These are phyloP conservation scores for Cucurbita argyrosperma DNA, from an alignment of 306 rosid species.

Conservation along the genomic window DNA sequence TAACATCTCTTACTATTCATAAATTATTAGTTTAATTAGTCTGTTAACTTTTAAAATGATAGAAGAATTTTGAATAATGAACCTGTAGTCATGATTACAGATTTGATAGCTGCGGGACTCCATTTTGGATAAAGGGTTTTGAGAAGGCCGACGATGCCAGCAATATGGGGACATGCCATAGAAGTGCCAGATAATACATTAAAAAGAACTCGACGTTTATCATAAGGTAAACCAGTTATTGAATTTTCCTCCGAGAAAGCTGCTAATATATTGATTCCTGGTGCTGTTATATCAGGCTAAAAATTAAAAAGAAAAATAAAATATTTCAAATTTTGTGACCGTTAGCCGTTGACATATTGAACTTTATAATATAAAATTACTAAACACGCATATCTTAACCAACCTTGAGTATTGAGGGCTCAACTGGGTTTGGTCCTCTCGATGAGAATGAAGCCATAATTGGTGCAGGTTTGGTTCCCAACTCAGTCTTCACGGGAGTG, in stretches of 20 bases:
- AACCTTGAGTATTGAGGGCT: conserved; percentile 34
- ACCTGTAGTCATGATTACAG: conserved; percentile 62
- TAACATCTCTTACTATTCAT: not conserved
- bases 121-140: conserved; percentile 37
- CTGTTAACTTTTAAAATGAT: too few species aligned
- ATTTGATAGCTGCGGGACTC: conserved; percentile 54
- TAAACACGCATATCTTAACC: not conserved
- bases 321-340: too few species aligned
- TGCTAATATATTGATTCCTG: conserved; percentile 33
- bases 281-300: conserved; percentile 47
- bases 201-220: conserved; percentile 21
- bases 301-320: too few species aligned
- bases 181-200: conserved; percentile 29
- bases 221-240: conserved; percentile 9
- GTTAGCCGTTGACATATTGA: too few species aligned
- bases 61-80: not conserved
- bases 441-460: conserved; percentile 45
- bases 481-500: conserved; percentile 15
- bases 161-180: conserved; percentile 52
- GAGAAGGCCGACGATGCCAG: conserved; percentile 39
- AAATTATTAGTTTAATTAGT: too few species aligned
- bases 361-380: too few species aligned
- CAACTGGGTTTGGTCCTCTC: conserved; percentile 44
- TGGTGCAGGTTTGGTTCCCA: conserved; percentile 31
- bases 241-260: conserved; percentile 12